phyloP scores from a whole-genome alignment of 768 basidiomycete species.

The Strobilomyces dryophilus region DNA sequence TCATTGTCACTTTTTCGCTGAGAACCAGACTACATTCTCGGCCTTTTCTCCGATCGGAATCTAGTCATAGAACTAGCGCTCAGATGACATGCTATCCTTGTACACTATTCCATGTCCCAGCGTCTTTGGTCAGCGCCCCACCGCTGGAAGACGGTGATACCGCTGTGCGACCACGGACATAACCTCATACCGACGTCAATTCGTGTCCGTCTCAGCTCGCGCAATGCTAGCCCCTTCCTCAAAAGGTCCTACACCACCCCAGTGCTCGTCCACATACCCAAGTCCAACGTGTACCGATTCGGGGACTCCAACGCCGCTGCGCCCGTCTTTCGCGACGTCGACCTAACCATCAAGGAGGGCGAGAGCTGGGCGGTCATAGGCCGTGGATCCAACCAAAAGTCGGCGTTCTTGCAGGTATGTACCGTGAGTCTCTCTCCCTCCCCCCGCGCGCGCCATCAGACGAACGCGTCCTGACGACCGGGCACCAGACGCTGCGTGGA shows the following conservation, averaged over 20 bases:
- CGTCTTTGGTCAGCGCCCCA: background rate
- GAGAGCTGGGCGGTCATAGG: constrained; percentile 78
- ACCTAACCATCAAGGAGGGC: constrained; percentile 57
- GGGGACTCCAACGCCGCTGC: constrained; percentile 45
- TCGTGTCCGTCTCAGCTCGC: background rate
- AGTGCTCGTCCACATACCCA: constrained; percentile 40
- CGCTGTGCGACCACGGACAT: background rate
- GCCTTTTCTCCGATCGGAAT: background rate
- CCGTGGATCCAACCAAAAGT: constrained; percentile 59
- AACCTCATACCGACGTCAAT: background rate
- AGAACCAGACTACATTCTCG: background rate
- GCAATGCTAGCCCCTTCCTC: background rate
- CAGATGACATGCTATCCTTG: too few species aligned
- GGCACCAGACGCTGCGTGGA: constrained; percentile 59
- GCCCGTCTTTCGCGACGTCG: constrained; percentile 49
- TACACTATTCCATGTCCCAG: constrained; percentile 3
- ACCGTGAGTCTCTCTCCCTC: background rate
- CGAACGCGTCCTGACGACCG: background rate
- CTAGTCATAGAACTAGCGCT: too few species aligned
- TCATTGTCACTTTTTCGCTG: too few species aligned
- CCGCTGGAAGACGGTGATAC: constrained; percentile 1
- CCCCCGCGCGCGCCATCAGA: too few species aligned
- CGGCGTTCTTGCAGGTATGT: constrained; percentile 58
- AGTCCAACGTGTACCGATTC: constrained; percentile 53
- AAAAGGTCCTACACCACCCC: constrained; percentile 7